Conservation (phyloP, 352 stramenopile species). For the Pythium diclinum region DNA sequence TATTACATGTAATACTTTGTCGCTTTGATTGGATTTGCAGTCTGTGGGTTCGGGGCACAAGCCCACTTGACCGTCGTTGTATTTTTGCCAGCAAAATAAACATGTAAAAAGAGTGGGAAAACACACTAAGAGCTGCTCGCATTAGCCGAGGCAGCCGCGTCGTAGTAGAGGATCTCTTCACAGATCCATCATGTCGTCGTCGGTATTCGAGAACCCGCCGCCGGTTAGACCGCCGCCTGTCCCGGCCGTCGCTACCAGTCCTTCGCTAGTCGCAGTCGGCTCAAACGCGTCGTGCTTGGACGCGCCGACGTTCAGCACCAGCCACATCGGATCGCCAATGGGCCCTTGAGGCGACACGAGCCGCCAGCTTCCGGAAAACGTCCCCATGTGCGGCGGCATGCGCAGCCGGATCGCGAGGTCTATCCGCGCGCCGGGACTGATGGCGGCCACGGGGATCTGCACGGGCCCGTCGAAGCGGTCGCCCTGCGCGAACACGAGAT, state of each 20-base stretch:
- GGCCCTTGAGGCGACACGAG: constrained; percentile 57
- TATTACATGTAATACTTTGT: no score
- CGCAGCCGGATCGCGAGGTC: constrained; percentile 54
- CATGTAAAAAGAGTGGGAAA: background rate
- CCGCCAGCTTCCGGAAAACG: constrained; percentile 75
- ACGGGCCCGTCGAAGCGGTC: constrained; percentile 57
- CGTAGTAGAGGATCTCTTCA: background rate
- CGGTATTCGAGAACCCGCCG: constrained; percentile 15
- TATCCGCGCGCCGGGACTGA: constrained; percentile 46
- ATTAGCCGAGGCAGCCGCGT: no score
- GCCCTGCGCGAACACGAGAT: constrained; percentile 65
- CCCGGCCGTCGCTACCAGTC: background rate
- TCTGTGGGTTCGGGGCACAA: no score
- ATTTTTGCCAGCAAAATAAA: background rate
- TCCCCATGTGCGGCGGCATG: constrained; percentile 53
- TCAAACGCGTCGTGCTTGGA: constrained; percentile 27
- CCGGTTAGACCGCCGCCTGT: background rate
- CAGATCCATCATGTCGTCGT: constrained; percentile 32
- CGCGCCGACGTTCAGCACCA: constrained; percentile 60
- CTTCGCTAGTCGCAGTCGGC: background rate
- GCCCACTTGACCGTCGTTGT: no score
- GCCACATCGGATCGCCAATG: constrained; percentile 79
- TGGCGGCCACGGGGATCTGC: constrained; percentile 45
- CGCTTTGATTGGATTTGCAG: no score
- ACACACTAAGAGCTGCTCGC: no score